Conservation (phyloP, 1,284 basidiomycete genomes). For the Vanrija sp. region DNA sequence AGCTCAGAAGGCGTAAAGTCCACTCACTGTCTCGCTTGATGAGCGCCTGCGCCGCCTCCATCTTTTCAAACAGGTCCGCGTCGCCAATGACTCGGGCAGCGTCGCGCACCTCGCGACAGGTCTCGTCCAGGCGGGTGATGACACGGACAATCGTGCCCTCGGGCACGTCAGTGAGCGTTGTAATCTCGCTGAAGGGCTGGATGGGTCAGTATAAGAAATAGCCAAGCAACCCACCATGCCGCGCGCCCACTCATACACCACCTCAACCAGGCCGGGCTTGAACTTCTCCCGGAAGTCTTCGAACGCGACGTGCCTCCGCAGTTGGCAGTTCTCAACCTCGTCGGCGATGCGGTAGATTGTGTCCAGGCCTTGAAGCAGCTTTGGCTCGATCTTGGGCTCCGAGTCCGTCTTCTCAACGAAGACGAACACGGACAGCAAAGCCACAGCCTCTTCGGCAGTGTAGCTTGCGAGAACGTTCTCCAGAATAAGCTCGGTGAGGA, state of each 20-base stretch:
- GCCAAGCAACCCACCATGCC: conserved; percentile 69
- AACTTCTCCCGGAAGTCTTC: conserved; percentile 70
- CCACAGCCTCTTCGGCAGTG: conserved; percentile 95
- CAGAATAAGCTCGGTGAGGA: conserved; percentile 93
- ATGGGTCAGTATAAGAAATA: not conserved
- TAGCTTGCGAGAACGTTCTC: conserved; percentile 89
- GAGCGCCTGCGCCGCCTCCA: conserved; percentile 89
- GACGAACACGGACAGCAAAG: conserved; percentile 90
- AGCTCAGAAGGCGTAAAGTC: not conserved
- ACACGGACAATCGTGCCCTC: conserved; percentile 97
- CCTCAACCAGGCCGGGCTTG: conserved; percentile 87
- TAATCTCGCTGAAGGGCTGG: conserved; percentile 93
- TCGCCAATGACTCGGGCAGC: conserved; percentile 97
- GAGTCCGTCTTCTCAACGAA: conserved; percentile 96
- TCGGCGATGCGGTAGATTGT: conserved; percentile 79
- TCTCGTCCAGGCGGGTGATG: conserved; percentile 94
- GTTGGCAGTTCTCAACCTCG: conserved; percentile 72
- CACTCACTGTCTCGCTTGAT: conserved; percentile 91
- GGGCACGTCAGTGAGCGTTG: conserved; percentile 84
- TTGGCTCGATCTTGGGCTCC: conserved; percentile 72
- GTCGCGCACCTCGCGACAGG: conserved; percentile 93
- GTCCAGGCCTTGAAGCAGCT: conserved; percentile 66
- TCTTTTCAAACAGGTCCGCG: conserved; percentile 90
- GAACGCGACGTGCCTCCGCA: conserved; percentile 68
- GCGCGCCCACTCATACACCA: conserved; percentile 98